Conservation (phyloP, 2,329 filamentous ascomycete genomes). For the Colletotrichum tofieldiae region DNA sequence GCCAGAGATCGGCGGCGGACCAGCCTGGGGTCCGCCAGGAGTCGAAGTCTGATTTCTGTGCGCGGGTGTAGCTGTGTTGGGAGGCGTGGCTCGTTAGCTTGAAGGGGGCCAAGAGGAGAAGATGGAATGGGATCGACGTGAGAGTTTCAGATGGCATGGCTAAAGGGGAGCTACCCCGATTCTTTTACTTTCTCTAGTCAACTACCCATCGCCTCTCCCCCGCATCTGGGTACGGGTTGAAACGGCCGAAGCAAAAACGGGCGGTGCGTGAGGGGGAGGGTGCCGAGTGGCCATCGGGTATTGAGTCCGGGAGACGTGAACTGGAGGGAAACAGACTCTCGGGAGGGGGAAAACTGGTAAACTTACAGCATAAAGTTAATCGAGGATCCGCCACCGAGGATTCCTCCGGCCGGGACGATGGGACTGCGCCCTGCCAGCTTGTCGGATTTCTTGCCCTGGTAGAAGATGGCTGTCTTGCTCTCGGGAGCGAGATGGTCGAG, state of each 20-base stretch:
- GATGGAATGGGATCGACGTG: neutral
- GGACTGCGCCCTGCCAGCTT: conserved; percentile 61
- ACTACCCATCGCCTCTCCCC: neutral
- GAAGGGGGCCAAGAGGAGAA: too few species aligned
- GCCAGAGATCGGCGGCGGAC: conserved; percentile 65
- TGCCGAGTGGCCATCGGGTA: neutral
- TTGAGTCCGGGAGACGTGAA: neutral
- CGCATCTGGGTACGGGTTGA: conserved; percentile 7
- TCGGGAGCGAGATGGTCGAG: conserved; percentile 77
- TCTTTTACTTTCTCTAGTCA: neutral
- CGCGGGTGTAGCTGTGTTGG: conserved; percentile 57
- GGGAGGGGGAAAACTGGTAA: neutral
- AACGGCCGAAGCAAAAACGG: neutral
- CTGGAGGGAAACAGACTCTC: neutral
- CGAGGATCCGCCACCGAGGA: conserved; percentile 66
- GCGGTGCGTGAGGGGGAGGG: neutral
- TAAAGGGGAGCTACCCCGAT: neutral
- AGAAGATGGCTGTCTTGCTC: conserved; percentile 73
- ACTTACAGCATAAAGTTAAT: conserved; percentile 62
- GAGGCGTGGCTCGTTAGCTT: conserved; percentile 25
- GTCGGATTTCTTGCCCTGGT: conserved; percentile 62
- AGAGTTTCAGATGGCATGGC: neutral
- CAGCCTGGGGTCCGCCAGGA: conserved; percentile 68
- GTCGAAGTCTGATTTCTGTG: conserved; percentile 64
- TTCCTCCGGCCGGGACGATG: conserved; percentile 58